phyloP scores from a whole-genome alignment of 2,329 filamentous ascomycete genomes.

The Fusarium begoniae region DNA sequence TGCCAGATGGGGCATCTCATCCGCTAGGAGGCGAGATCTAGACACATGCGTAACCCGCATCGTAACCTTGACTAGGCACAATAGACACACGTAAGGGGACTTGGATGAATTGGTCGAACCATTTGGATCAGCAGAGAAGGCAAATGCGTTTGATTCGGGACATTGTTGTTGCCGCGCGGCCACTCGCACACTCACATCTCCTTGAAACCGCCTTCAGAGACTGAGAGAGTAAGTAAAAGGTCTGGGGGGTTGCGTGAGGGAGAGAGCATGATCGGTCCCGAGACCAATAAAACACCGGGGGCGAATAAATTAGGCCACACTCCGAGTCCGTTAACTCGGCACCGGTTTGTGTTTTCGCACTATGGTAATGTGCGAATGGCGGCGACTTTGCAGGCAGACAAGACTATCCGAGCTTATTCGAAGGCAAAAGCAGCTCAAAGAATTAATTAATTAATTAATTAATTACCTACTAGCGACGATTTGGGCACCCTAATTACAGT shows the following conservation, averaged over 20 bases:
- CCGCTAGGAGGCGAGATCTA: slow-evolving; percentile 32
- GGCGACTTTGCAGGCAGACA: neutral
- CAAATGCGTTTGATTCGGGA: neutral
- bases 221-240: neutral
- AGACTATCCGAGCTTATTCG: slow-evolving; percentile 1
- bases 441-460: neutral
- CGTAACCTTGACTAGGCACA: slow-evolving; percentile 23
- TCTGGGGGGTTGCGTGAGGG: slow-evolving; percentile 5
- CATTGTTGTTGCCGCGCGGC: slow-evolving; percentile 38
- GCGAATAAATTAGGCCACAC: slow-evolving; percentile 8
- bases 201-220: slow-evolving; percentile 4
- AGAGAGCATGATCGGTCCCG: slow-evolving; percentile 32
- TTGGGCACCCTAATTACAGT: neutral
- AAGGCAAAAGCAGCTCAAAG: slow-evolving; percentile 5
- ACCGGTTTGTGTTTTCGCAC: slow-evolving; percentile 9
- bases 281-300: slow-evolving; percentile 26
- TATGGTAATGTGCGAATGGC: slow-evolving; percentile 10
- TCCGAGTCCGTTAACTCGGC: neutral
- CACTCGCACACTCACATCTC: slow-evolving; percentile 4
- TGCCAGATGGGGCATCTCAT: slow-evolving; percentile 28
- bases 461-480: no score
- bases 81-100: slow-evolving; percentile 33
- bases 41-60: slow-evolving; percentile 33
- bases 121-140: slow-evolving; percentile 27
- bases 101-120: slow-evolving; percentile 34